Conservation (phyloP, 305 asterid species). For the Nicotiana rustica region DNA sequence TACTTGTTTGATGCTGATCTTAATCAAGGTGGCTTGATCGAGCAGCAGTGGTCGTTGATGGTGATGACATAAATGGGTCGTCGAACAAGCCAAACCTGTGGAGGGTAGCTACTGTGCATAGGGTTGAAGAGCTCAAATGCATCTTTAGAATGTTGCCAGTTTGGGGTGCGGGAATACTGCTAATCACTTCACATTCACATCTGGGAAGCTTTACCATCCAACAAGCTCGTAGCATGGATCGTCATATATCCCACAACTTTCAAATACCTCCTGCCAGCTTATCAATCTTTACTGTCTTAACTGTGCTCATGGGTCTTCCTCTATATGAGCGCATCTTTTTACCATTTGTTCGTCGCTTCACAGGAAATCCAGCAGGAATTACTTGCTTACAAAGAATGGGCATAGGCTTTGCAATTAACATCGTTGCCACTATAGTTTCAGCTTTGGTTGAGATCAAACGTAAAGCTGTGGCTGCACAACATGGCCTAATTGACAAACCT, state of each 20-base stretch:
- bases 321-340: conserved; percentile 75
- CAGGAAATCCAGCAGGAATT: conserved; percentile 58
- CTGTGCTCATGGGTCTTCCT: conserved; percentile 56
- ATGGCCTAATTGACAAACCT: conserved; percentile 62
- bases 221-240: conserved; percentile 77
- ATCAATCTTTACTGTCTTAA: conserved; percentile 68
- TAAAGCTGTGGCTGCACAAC: conserved; percentile 56
- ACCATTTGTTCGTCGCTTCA: conserved; percentile 59
- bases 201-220: conserved; percentile 62
- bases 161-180: conserved; percentile 73
- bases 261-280: conserved; percentile 76
- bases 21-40: conserved; percentile 66
- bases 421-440: conserved; percentile 58
- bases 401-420: conserved; percentile 60
- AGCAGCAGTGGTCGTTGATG: conserved; percentile 56
- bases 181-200: conserved; percentile 65
- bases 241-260: conserved; percentile 61
- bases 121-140: conserved; percentile 80
- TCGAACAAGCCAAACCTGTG: conserved; percentile 59
- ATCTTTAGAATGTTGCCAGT: conserved; percentile 68
- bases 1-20: neutral
- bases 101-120: conserved; percentile 77
- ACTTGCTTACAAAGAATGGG: conserved; percentile 84
- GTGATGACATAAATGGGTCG: conserved; percentile 43
- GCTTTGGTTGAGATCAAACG: conserved; percentile 72